These are phyloP conservation scores for Isochrysis galbana DNA, from an alignment of 78 protist genomes.

Conservation along the genomic window DNA sequence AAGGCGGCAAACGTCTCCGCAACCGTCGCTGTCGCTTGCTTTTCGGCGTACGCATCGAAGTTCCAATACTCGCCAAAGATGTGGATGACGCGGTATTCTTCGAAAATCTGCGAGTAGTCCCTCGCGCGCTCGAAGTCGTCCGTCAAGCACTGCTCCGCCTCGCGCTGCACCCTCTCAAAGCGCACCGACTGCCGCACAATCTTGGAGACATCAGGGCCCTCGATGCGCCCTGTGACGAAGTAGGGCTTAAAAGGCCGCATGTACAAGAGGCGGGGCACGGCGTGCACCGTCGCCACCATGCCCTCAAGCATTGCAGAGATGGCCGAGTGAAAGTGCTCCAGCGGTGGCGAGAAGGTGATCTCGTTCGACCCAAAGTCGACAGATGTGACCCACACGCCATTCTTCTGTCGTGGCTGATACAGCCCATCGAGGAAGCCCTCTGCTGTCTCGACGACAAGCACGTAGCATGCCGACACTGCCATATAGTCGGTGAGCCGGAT, in stretches of 20 bases:
- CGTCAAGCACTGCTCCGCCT: background rate
- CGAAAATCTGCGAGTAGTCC: slow-evolving; percentile 17
- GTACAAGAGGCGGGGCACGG: slow-evolving; percentile 46
- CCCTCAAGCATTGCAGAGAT: background rate
- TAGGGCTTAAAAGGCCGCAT: slow-evolving; percentile 28
- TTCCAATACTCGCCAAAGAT: slow-evolving; percentile 12
- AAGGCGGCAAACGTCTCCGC: background rate
- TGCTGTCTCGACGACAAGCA: background rate
- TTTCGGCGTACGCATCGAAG: slow-evolving; percentile 23
- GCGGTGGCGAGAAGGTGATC: background rate
- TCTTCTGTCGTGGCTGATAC: slow-evolving; percentile 26
- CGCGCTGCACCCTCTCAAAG: background rate
- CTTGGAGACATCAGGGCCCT: background rate
- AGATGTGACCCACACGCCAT: background rate
- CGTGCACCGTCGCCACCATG: background rate
- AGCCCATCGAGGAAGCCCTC: background rate
- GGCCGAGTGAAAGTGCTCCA: background rate
- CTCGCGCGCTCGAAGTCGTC: background rate
- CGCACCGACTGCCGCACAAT: background rate
- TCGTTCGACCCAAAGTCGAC: background rate
- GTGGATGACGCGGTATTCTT: slow-evolving; percentile 35
- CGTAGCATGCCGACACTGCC: too few relatives aligned
- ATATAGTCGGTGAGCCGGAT: too few relatives aligned
- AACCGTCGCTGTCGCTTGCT: background rate
- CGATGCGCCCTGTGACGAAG: background rate